Evolutionary conservation across 2,329 filamentous ascomycete species (phyloP), one percentile per base, ranked within the genome.

Genomic region (Parastagonospora avenae): DNA sequence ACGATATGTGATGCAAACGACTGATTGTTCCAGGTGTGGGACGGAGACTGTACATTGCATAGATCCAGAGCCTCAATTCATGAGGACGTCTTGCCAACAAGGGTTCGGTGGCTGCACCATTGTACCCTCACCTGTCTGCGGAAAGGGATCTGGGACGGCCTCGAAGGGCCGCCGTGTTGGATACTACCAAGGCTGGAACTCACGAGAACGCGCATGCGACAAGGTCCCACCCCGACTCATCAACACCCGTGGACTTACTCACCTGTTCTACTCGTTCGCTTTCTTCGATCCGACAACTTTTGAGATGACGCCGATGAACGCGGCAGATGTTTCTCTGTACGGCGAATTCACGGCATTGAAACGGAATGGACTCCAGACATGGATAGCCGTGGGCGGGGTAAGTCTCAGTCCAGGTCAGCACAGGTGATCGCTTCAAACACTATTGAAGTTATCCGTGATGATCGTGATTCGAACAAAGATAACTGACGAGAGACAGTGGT

Each of bases 341-440:
- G 41, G 44, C 0, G 53, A 67, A 1, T 62, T 78, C 9, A 72
- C 70, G 0, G 55, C 36, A 4, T 46, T 77, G 8, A 75, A 76
- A 51, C n/a, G 53, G 66, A 36, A 55, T 53, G 46, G 3, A 15
- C 60, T 79, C 0, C 56, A 78, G 48, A 70, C 72, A 0, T 74
- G 65, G 58, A 66, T 80, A 12, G 67, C 73, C 1, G 50, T 80
- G 4, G 77, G 77, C 4, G 77, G 78, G 1, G 40, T 42, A 31
- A 31, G 40, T 42, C 19, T 16, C 19, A 24, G 19, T 24, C 19
- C 19, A 24, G 19, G 19, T 24, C 19, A 24, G 5, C 19, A 24
- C 19, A 24, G 19, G 5, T 24, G 19, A 24, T 24, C 19, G 19
- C 19, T 24, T 24, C 19, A 24, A 24, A 24, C 19, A 5, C 5